Base-by-base conservation (phyloP, 2,329 filamentous ascomycete species). In the Botrytis medusae region DNA sequence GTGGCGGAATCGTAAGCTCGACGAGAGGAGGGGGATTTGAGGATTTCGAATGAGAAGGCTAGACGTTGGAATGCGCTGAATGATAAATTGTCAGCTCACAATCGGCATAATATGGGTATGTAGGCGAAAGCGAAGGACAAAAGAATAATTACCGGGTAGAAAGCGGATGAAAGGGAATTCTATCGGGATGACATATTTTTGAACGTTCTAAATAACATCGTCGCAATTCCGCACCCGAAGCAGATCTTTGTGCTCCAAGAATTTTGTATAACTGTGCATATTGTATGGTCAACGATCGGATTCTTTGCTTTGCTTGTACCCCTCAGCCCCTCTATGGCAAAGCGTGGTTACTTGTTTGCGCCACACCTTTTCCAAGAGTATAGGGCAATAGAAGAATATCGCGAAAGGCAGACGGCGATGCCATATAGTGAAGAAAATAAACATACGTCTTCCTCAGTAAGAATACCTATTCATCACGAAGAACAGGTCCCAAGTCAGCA, bases 131-230 rank as follows among this genome's bases (percentile, higher is more conserved):
- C 18, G 54, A 46, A 4, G 60, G 57, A 54, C 20, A 65, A 71
- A 61, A 18, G 25, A 29, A 57, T 6, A 74, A 79, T 18, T n/a
- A 72, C 81, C 80, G 80, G 2, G 82, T 83, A 12, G 82, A 83
- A 37, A 77, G 75, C 44, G 80, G 78, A 72, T 83, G 82, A 69
- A 80, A 80, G 10, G 82, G 82, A 14, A 78, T 79, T 77, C 81
- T 82, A 74, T 83, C 82, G 25, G 82, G 82, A 73, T 83, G 82
- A 71, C 81, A 82, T 74, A 83, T 81, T 76, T 83, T 83, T 32
- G 79, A 81, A 37, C 82, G 78, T 73, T 83, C 81, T 74, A 83
- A 80, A 74, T 83, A 83, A 72, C 79, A 81, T 77, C 81, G 77
- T 77, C 82, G 81, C 74, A 83, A 78, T 74, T 83, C 82, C 37